These are phyloP conservation scores for Daedaleopsis sinensis DNA, from an alignment of 768 basidiomycete species.

Conservation along the genomic window DNA sequence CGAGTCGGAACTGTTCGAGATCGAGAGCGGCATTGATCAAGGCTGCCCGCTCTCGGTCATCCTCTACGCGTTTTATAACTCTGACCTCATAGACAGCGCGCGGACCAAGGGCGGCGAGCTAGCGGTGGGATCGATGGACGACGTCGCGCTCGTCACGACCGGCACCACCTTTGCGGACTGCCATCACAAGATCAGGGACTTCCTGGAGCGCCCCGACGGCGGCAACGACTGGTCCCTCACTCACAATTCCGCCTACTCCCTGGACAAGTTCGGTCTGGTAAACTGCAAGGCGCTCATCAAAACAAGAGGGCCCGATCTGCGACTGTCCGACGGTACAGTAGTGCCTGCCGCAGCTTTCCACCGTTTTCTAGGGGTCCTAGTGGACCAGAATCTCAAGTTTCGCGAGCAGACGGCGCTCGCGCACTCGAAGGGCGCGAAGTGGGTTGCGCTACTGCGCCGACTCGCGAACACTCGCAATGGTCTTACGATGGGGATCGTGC, in stretches of 20 bases:
- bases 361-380: conserved; percentile 35
- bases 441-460: conserved; percentile 20
- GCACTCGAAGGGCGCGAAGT: conserved; percentile 24
- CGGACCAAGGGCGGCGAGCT: background rate
- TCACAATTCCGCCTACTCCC: no score
- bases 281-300: background rate
- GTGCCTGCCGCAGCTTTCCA: conserved; percentile 22
- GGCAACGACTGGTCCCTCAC: no score
- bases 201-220: no score
- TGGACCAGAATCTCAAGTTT: conserved; percentile 36
- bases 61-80: background rate
- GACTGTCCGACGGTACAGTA: background rate
- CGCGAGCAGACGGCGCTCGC: conserved; percentile 20
- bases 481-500: conserved; percentile 10
- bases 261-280: conserved; percentile 14
- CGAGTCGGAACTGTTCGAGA: conserved; percentile 20
- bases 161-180: conserved; percentile 16
- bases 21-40: conserved; percentile 34
- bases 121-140: conserved; percentile 24
- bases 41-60: background rate
- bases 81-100: background rate
- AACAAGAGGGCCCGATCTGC: background rate
- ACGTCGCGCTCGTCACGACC: conserved; percentile 28
- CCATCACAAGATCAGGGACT: background rate
- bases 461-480: conserved; percentile 28